Base-by-base conservation (phyloP, 805 yeast species). In the Spathaspora sp. region DNA sequence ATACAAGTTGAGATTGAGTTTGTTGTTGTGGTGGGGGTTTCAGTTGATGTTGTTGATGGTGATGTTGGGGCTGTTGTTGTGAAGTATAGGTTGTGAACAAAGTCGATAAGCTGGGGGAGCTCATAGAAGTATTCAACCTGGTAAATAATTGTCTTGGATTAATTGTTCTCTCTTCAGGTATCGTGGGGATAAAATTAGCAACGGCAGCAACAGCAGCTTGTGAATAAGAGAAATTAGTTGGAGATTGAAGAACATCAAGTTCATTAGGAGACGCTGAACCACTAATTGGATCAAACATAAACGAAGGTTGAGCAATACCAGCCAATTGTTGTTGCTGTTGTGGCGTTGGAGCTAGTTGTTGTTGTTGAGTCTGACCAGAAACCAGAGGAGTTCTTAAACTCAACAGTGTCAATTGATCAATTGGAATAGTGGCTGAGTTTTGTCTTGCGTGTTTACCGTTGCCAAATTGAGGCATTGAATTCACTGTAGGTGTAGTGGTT, bases 81-180 rank as follows among this genome's bases (percentile, higher is more conserved):
- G n/a, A 42, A 5, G 19, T 16, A 20, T 48, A 10, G 16, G 28
- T 40, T 2, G 48, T 20, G 44, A 58, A 46, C 14, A 57, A 44
- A 4, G 55, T 49, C 5, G 57, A 39, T 28, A 62, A 54, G 17
- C 60, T 57, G 9, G 65, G 65, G 20, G 63, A 60, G 12, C 53
- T 54, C 16, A 48, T 32, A n/a, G 52, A 45, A n/a, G 48, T 46
- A 6, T 53, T 49, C 18, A 53, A 46, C 45, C 39, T 48, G n/a
- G 54, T 57, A 18, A 63, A 55, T 44, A 69, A 55, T 50, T 69
- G 67, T 39, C 62, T 57, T 3, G 75, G 75, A 52, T 69, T 68
- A 44, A 70, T 64, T 11, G 75, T 70, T 42, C 63, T 55, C 39
- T 62, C 63, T 46, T 49, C 53, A 16, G 18, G 16, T 14, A 39